A percentile compares a stretch with the other conserved stretches of the same genome.
These are phyloP conservation scores for Penicillium riverlandense DNA, from an alignment of 495 filamentous ascomycete species.

Conservation along the genomic window DNA sequence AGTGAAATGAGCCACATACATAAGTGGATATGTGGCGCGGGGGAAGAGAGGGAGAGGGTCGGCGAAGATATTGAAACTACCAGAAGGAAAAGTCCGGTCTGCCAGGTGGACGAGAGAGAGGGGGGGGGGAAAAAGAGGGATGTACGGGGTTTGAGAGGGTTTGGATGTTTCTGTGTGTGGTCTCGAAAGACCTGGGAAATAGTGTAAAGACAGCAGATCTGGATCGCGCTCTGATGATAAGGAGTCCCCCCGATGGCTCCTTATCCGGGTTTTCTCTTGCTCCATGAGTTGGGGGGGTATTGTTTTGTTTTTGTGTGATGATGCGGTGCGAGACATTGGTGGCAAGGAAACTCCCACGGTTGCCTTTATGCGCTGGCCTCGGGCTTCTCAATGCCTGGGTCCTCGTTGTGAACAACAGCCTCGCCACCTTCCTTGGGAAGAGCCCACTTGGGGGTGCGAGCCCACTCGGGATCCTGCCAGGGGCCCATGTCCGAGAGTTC, in stretches of 20 bases:
- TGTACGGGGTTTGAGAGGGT: too few species aligned
- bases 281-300: background rate
- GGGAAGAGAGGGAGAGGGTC: constrained; percentile 8
- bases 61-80: constrained; percentile 13
- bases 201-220: too few species aligned
- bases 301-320: background rate
- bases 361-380: constrained; percentile 27
- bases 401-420: constrained; percentile 20
- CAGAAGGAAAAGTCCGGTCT: constrained; percentile 2
- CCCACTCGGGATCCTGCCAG: constrained; percentile 78
- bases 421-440: constrained; percentile 26
- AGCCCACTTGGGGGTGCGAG: constrained; percentile 63
- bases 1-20: constrained; percentile 1
- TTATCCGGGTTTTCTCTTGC: background rate
- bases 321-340: background rate
- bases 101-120: background rate
- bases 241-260: background rate
- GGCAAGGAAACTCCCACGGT: constrained; percentile 4
- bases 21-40: constrained; percentile 48
- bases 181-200: background rate
- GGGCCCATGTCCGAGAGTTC: constrained; percentile 82
- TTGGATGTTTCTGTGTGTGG: too few species aligned
- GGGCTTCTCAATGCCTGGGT: constrained; percentile 22
- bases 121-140: background rate
- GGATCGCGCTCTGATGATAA: background rate